Percentiles rank a stretch among this genome's conserved stretches.
These are phyloP conservation scores for Dittrichia graveolens DNA, from an alignment of 129 eudicot species.

Conservation along the genomic window DNA sequence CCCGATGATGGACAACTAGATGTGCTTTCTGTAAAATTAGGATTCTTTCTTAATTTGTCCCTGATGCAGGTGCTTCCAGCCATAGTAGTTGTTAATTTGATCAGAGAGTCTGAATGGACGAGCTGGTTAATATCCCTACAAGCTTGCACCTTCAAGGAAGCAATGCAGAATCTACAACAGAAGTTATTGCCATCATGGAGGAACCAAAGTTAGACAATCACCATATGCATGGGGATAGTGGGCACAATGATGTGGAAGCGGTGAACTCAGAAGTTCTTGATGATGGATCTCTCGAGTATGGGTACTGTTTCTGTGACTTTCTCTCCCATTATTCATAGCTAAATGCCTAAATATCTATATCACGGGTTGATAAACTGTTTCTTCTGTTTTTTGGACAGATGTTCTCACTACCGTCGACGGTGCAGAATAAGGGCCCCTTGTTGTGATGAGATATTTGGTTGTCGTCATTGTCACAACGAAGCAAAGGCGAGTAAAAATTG, in stretches of 20 bases:
- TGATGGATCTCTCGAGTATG: slow-evolving; percentile 56
- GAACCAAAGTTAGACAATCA: slow-evolving; percentile 31
- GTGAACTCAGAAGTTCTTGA: slow-evolving; percentile 42
- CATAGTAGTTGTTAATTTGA: slow-evolving; percentile 32
- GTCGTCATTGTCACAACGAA: slow-evolving; percentile 89
- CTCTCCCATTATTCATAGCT: slow-evolving; percentile 2
- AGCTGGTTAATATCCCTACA: slow-evolving; percentile 34
- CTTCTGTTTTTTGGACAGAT: slow-evolving; percentile 42
- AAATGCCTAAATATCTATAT: neutral
- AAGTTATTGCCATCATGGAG: slow-evolving; percentile 6
- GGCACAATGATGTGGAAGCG: slow-evolving; percentile 24
- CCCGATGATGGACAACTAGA: slow-evolving; percentile 48
- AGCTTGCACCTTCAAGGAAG: slow-evolving; percentile 28
- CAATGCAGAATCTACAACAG: slow-evolving; percentile 22
- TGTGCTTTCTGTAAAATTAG: slow-evolving; percentile 38
- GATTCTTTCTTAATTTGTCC: slow-evolving; percentile 49
- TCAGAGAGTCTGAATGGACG: slow-evolving; percentile 43
- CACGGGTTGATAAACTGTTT: neutral
- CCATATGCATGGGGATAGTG: slow-evolving; percentile 25
- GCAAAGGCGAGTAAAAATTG: slow-evolving; percentile 52
- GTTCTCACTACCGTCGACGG: slow-evolving; percentile 72
- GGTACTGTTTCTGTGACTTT: slow-evolving; percentile 44
- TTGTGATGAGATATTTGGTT: slow-evolving; percentile 80
- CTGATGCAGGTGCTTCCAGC: slow-evolving; percentile 72
- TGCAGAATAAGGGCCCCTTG: slow-evolving; percentile 88